Evolutionary conservation across 202 grass and related monocot genomes (phyloP).

Genomic region (Setaria viridis): DNA sequence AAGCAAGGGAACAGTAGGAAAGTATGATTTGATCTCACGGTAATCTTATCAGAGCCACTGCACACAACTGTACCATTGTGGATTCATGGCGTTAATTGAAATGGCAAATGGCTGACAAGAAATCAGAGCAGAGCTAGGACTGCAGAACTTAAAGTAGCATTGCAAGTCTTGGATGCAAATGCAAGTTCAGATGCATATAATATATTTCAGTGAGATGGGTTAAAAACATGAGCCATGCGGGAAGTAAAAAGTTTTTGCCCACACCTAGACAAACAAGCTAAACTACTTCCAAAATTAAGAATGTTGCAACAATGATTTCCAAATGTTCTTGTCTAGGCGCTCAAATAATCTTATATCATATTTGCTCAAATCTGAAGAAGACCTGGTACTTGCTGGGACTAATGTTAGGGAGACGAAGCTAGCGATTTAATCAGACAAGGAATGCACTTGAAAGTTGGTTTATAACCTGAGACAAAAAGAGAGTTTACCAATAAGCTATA

Average conservation of each 20-base stretch:
- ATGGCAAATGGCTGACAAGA: neutral
- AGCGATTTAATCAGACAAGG: neutral
- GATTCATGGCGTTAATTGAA: neutral
- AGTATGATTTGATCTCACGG: neutral
- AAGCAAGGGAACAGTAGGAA: neutral
- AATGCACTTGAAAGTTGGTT: neutral
- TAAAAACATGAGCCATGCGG: neutral
- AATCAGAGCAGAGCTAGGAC: neutral
- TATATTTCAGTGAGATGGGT: neutral
- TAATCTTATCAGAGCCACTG: neutral
- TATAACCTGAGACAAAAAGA: neutral
- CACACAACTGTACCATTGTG: neutral
- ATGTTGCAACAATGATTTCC: neutral
- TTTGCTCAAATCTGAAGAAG: neutral
- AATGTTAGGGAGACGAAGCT: neutral
- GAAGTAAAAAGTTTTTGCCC: neutral
- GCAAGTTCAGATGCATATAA: neutral
- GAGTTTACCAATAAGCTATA: neutral
- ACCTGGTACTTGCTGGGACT: neutral
- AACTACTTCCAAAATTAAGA: neutral
- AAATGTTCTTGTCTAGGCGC: neutral
- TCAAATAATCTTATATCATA: neutral
- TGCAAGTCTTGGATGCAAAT: neutral
- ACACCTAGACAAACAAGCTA: neutral
- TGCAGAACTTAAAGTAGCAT: neutral